Evolutionary conservation across 2,329 filamentous ascomycete genomes (phyloP).

Genomic region (Cladosporium sp.): DNA sequence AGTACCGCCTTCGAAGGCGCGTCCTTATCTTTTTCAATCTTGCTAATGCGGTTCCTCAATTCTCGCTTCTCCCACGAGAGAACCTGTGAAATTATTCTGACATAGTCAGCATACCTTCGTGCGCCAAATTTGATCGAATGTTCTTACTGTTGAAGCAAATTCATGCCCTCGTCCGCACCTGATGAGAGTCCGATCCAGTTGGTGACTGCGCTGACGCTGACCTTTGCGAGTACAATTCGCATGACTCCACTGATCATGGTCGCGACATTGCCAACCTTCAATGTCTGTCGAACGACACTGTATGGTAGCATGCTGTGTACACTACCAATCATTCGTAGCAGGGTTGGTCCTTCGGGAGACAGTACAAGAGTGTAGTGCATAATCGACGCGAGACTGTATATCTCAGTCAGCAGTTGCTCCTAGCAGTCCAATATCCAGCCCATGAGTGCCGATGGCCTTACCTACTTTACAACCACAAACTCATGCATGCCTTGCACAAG

Average conservation of each 20-base stretch:
- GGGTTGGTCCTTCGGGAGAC: constrained; percentile 70
- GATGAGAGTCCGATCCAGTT: constrained; percentile 75
- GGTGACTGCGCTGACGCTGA: constrained; percentile 68
- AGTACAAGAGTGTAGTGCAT: constrained; percentile 69
- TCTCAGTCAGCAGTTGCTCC: constrained; percentile 3
- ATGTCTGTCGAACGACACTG: constrained; percentile 65
- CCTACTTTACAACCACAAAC: constrained; percentile 67
- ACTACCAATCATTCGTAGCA: constrained; percentile 67
- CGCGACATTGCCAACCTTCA: constrained; percentile 73
- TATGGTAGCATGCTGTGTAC: constrained; percentile 70
- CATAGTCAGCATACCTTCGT: background rate
- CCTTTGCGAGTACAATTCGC: constrained; percentile 69
- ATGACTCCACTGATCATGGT: constrained; percentile 77
- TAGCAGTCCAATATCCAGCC: background rate
- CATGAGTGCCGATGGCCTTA: background rate
- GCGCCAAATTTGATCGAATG: background rate
- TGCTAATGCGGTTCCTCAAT: constrained; percentile 61
- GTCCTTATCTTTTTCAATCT: constrained; percentile 60
- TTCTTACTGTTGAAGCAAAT: constrained; percentile 61
- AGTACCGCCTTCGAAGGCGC: constrained; percentile 59
- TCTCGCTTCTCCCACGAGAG: constrained; percentile 69
- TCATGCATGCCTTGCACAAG: constrained; percentile 62
- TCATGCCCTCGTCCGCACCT: constrained; percentile 73
- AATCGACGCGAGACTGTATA: constrained; percentile 62
- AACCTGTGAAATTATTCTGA: constrained; percentile 68